Conservation (phyloP, 2,329 filamentous ascomycete species). For the Helotiales sp. region DNA sequence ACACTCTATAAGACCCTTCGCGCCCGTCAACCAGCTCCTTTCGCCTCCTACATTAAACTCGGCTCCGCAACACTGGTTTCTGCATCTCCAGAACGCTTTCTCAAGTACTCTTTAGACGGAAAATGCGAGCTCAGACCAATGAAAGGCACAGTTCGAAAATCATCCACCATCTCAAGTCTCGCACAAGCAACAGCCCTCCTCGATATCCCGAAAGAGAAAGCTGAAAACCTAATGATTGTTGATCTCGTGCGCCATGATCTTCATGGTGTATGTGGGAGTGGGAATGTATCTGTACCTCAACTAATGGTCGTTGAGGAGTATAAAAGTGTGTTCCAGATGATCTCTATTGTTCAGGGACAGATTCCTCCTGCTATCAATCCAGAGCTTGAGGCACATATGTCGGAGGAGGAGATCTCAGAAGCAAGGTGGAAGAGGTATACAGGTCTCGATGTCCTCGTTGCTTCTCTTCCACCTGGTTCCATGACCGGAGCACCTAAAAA, state of each 20-base stretch:
- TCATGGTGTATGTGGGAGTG: constrained; percentile 77
- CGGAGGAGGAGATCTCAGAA: constrained; percentile 1
- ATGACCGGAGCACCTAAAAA: constrained; percentile 98
- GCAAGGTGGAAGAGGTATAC: constrained; percentile 43
- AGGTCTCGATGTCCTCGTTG: constrained; percentile 74
- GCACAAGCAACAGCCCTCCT: constrained; percentile 71
- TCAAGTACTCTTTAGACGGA: constrained; percentile 64
- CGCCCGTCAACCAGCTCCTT: constrained; percentile 35
- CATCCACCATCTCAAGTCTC: constrained; percentile 62
- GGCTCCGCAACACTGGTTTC: constrained; percentile 71
- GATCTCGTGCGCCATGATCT: constrained; percentile 94
- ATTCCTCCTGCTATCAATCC: constrained; percentile 40
- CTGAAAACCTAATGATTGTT: constrained; percentile 98
- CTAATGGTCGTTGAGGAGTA: constrained; percentile 90
- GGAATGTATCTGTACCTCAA: constrained; percentile 71
- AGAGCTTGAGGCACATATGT: background rate
- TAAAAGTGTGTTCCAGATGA: constrained; percentile 86
- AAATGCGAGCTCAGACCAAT: constrained; percentile 83
- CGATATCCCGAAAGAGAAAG: constrained; percentile 82
- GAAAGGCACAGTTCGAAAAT: constrained; percentile 93
- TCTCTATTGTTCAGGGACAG: constrained; percentile 78
- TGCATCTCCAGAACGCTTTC: constrained; percentile 86
- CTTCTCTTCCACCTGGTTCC: constrained; percentile 81
- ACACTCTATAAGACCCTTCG: constrained; percentile 34
- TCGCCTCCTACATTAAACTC: constrained; percentile 79